phyloP scores from a whole-genome alignment of 2,329 filamentous ascomycete species.

The Pseudogymnoascus sp. region DNA sequence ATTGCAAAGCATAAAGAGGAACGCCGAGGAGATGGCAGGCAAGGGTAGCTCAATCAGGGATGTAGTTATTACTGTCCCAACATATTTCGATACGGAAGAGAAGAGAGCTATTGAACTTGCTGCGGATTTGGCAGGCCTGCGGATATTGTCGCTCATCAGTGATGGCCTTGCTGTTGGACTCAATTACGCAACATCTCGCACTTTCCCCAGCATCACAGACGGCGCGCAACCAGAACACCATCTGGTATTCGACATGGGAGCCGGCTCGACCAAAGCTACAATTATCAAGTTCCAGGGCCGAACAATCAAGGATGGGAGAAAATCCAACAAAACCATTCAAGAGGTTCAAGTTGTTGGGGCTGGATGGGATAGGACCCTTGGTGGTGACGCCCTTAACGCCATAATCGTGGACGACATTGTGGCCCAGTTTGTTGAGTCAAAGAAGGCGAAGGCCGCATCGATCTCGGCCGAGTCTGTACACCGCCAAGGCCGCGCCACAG shows the following conservation, averaged over 20 bases:
- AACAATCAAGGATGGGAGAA: constrained; percentile 81
- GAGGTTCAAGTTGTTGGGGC: constrained; percentile 83
- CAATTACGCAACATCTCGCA: constrained; percentile 87
- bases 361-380: constrained; percentile 83
- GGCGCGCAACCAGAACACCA: constrained; percentile 84
- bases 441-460: constrained; percentile 55
- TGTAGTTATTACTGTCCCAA: constrained; percentile 78
- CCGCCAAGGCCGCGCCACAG: constrained; percentile 71
- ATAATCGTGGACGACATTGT: constrained; percentile 87
- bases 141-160: constrained; percentile 74
- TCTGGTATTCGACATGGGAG: constrained; percentile 95
- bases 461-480: constrained; percentile 56
- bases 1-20: constrained; percentile 80
- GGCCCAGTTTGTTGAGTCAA: constrained; percentile 62
- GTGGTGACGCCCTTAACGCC: constrained; percentile 81
- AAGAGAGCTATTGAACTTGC: constrained; percentile 77
- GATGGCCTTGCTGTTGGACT: constrained; percentile 88
- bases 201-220: constrained; percentile 75
- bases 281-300: constrained; percentile 83
- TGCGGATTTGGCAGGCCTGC: constrained; percentile 78
- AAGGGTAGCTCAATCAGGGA: constrained; percentile 66
- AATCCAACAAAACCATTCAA: constrained; percentile 92
- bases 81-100: constrained; percentile 86
- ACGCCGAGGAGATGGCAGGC: constrained; percentile 76
- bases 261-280: constrained; percentile 85